These are phyloP conservation scores for Boletellus emodensis DNA, from an alignment of 768 basidiomycete species.

Conservation along the genomic window DNA sequence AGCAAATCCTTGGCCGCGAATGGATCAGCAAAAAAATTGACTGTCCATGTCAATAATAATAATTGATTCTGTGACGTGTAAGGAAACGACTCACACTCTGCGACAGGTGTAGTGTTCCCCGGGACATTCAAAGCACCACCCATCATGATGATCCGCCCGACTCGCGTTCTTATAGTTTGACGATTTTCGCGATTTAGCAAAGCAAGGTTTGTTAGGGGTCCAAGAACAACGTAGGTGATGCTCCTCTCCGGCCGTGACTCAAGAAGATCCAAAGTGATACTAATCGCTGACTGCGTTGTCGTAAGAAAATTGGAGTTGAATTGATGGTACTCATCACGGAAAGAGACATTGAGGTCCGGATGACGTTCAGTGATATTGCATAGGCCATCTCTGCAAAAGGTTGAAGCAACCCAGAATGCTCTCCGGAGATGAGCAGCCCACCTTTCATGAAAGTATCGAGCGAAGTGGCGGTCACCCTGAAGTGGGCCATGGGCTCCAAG, in stretches of 20 bases:
- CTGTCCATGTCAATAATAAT: constrained; percentile 34
- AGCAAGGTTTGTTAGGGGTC: constrained; percentile 80
- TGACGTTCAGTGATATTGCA: constrained; percentile 57
- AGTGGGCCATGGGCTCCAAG: constrained; percentile 65
- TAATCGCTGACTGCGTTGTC: constrained; percentile 44
- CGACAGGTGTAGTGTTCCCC: constrained; percentile 76
- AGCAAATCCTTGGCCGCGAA: constrained; percentile 74
- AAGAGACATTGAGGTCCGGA: constrained; percentile 51
- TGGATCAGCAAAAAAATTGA: constrained; percentile 87
- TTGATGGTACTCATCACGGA: constrained; percentile 1
- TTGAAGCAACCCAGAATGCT: constrained; percentile 1
- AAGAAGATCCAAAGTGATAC: constrained; percentile 56
- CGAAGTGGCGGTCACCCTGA: constrained; percentile 66
- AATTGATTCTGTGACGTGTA: too few species aligned
- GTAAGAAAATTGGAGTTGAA: constrained; percentile 45
- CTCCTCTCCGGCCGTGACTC: constrained; percentile 45
- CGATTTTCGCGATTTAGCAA: constrained; percentile 54
- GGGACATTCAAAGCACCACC: constrained; percentile 92
- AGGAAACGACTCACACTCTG: constrained; percentile 59
- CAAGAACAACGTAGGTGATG: constrained; percentile 69
- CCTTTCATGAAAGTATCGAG: constrained; percentile 85
- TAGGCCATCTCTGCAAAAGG: constrained; percentile 58
- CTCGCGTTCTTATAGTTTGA: constrained; percentile 47
- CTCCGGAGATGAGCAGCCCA: constrained; percentile 22
- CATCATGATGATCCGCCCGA: constrained; percentile 83